Evolutionary conservation across 129 eudicot species (phyloP).

Genomic region (Flaveria linearis): DNA sequence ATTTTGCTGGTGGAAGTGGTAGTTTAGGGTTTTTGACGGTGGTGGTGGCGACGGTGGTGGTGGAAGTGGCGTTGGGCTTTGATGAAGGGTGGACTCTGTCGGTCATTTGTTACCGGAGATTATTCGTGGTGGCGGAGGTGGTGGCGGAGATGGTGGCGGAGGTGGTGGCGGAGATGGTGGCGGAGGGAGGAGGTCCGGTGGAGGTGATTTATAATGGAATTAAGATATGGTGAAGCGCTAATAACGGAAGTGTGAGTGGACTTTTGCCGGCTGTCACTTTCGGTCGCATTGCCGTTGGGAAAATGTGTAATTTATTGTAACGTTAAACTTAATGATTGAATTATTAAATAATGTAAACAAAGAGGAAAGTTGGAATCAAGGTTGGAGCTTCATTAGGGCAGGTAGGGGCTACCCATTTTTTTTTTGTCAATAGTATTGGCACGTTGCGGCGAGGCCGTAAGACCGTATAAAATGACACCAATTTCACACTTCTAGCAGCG

Average conservation of each 20-base stretch:
- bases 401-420: too few relatives aligned
- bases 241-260: slow-evolving; percentile 18
- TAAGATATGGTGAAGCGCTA: background rate
- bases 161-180: too few relatives aligned
- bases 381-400: too few relatives aligned
- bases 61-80: slow-evolving; percentile 55
- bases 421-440: too few relatives aligned
- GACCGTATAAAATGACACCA: too few relatives aligned
- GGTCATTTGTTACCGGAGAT: slow-evolving; percentile 40
- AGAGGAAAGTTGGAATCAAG: too few relatives aligned
- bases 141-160: too few relatives aligned
- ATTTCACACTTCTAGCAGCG: too few relatives aligned
- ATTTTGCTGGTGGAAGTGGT: slow-evolving; percentile 46
- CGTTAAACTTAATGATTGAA: slow-evolving; percentile 1
- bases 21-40: slow-evolving; percentile 28
- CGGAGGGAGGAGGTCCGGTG: background rate
- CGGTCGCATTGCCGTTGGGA: slow-evolving; percentile 23
- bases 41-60: slow-evolving; percentile 32
- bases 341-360: too few relatives aligned
- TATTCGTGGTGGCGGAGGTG: background rate
- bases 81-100: slow-evolving; percentile 76
- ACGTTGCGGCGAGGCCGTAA: too few relatives aligned
- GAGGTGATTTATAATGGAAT: background rate
- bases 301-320: slow-evolving; percentile 25
- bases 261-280: slow-evolving; percentile 13